Percentiles rank a stretch among this genome's conserved stretches.
phyloP scores from a whole-genome alignment of 2,329 filamentous ascomycete species.

The Colletotrichum ledebouriae region DNA sequence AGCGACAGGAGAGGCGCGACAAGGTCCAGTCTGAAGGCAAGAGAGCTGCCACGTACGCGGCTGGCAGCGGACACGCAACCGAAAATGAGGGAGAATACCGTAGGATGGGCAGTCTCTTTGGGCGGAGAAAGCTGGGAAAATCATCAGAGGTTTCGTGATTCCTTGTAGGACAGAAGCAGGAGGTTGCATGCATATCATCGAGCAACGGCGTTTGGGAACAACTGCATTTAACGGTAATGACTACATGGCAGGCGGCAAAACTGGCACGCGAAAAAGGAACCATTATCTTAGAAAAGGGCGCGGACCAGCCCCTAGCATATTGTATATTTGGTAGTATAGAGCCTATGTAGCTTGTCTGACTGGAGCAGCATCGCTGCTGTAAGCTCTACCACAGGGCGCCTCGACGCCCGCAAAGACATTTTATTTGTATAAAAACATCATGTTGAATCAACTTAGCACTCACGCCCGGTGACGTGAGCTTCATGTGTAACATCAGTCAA shows the following conservation, averaged over 20 bases:
- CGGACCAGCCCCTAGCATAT: slow-evolving; percentile 24
- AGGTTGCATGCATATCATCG: slow-evolving; percentile 34
- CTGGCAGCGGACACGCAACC: slow-evolving; percentile 49
- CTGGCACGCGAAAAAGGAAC: slow-evolving; percentile 26
- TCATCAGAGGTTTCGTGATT: slow-evolving; percentile 35
- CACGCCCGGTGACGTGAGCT: no score
- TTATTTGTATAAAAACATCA: slow-evolving; percentile 29
- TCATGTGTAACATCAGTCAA: no score
- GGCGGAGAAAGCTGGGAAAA: slow-evolving; percentile 53
- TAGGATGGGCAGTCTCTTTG: slow-evolving; percentile 62
- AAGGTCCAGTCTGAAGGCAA: slow-evolving; percentile 60
- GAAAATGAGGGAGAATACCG: slow-evolving; percentile 51
- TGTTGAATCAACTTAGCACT: no score
- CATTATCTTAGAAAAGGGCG: slow-evolving; percentile 30
- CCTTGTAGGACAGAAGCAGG: slow-evolving; percentile 6
- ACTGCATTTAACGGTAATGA: slow-evolving; percentile 45
- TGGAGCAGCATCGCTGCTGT: slow-evolving; percentile 22
- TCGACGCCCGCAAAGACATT: slow-evolving; percentile 17
- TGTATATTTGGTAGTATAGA: slow-evolving; percentile 21
- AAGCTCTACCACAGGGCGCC: slow-evolving; percentile 23
- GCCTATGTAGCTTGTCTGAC: slow-evolving; percentile 24
- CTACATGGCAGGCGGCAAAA: slow-evolving; percentile 39
- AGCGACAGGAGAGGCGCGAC: slow-evolving; percentile 76
- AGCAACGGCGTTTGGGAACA: slow-evolving; percentile 40
- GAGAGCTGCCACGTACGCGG: slow-evolving; percentile 45